These are phyloP conservation scores for Trypanosoma brucei DNA, from an alignment of 208 protist species.

Conservation along the genomic window DNA sequence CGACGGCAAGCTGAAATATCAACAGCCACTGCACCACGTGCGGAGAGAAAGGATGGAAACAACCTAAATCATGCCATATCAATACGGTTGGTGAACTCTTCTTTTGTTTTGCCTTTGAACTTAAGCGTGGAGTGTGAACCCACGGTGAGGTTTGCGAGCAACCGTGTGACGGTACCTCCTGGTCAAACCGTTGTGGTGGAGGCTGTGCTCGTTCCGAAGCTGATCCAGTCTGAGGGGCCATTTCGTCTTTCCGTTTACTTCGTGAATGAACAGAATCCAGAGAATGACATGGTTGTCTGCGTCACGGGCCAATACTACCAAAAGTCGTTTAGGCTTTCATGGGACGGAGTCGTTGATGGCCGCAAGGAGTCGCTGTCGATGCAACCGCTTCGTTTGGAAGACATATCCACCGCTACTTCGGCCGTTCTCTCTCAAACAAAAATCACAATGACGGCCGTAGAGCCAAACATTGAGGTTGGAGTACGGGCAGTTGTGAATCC, in stretches of 20 bases:
- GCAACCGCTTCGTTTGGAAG: conserved; percentile 44
- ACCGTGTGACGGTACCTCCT: conserved; percentile 53
- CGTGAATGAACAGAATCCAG: conserved; percentile 79
- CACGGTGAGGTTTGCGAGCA: conserved; percentile 56
- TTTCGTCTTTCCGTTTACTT: conserved; percentile 80
- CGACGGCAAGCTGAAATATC: neutral
- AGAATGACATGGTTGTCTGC: conserved; percentile 82
- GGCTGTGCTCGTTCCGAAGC: conserved; percentile 49
- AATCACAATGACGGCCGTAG: conserved; percentile 51
- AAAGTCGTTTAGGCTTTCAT: conserved; percentile 72
- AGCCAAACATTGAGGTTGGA: conserved; percentile 51
- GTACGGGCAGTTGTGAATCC: conserved; percentile 47
- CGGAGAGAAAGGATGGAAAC: conserved; percentile 10
- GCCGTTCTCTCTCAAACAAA: conserved; percentile 63
- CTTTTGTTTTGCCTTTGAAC: conserved; percentile 54
- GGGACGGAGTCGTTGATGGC: conserved; percentile 34
- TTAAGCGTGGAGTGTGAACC: conserved; percentile 76
- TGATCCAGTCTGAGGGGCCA: conserved; percentile 63
- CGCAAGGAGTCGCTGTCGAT: conserved; percentile 57
- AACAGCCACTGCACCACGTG: neutral
- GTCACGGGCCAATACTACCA: conserved; percentile 80
- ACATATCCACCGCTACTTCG: conserved; percentile 14
- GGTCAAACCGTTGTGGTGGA: conserved; percentile 45
- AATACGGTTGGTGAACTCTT: conserved; percentile 61
- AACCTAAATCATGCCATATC: conserved; percentile 18